phyloP scores from a whole-genome alignment of 106 monocot species.

The Posidonia australis region DNA sequence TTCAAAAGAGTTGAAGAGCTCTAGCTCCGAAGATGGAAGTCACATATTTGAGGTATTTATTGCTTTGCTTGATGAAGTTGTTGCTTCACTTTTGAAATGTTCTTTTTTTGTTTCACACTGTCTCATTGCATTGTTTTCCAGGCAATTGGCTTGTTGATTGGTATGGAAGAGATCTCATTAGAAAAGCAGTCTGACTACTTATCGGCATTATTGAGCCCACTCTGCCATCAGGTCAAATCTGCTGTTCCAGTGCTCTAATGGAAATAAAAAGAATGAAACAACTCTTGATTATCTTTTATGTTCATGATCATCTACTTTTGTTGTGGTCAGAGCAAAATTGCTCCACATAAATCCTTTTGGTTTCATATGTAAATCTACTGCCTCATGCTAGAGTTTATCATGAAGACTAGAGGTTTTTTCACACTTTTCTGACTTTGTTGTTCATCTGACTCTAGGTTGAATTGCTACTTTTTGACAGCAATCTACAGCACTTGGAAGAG shows the following conservation, averaged over 20 bases:
- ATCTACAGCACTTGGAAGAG: constrained; percentile 49
- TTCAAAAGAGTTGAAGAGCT: constrained; percentile 42
- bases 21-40: constrained; percentile 85
- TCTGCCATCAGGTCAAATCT: constrained; percentile 56
- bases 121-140: constrained; percentile 7
- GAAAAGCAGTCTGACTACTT: constrained; percentile 83
- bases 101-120: neutral
- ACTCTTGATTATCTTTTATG: neutral
- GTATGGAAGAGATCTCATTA: constrained; percentile 73
- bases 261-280: neutral
- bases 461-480: constrained; percentile 41
- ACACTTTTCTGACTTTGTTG: neutral
- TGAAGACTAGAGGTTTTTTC: neutral
- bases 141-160: constrained; percentile 93
- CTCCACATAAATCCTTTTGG: neutral
- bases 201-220: constrained; percentile 66
- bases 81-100: neutral
- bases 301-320: neutral
- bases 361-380: neutral
- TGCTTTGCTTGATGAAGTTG: neutral
- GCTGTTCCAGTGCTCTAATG: neutral
- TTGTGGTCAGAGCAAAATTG: neutral
- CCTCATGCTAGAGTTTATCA: neutral
- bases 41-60: constrained; percentile 79
- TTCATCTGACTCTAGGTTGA: constrained; percentile 42